Conservation (phyloP, 2,329 filamentous ascomycete species). For the Clonostachys rosea region DNA sequence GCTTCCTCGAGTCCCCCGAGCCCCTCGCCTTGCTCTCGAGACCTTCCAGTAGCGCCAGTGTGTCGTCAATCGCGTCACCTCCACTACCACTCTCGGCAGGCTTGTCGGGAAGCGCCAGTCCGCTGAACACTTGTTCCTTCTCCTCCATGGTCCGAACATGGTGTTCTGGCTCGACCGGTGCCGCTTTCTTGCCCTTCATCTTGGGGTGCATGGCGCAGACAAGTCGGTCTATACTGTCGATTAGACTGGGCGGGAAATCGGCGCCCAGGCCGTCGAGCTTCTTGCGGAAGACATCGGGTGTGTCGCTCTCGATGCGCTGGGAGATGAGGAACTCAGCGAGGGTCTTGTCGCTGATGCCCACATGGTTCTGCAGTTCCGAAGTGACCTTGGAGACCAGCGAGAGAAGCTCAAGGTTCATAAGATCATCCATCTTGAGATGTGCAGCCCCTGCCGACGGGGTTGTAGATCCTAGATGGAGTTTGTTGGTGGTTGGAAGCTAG, state of each 20-base stretch:
- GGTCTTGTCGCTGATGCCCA: constrained; percentile 89
- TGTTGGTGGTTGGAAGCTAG: background rate
- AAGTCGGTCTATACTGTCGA: constrained; percentile 87
- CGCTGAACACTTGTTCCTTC: constrained; percentile 86
- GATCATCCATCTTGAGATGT: constrained; percentile 33
- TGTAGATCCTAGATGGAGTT: background rate
- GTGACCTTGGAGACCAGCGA: constrained; percentile 94
- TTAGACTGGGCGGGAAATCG: constrained; percentile 77
- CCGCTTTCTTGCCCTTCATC: constrained; percentile 57
- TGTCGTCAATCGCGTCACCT: constrained; percentile 80
- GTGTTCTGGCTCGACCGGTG: constrained; percentile 22
- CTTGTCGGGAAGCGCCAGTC: constrained; percentile 80
- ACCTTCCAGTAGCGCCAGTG: constrained; percentile 84
- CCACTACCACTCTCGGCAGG: constrained; percentile 31
- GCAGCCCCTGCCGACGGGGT: background rate
- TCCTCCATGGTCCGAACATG: constrained; percentile 50
- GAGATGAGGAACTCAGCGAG: constrained; percentile 95
- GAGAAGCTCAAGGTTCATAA: constrained; percentile 85
- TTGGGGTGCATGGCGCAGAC: constrained; percentile 88
- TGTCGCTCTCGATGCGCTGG: constrained; percentile 72
- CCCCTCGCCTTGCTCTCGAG: constrained; percentile 62
- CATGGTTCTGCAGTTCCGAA: constrained; percentile 88
- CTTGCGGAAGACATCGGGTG: constrained; percentile 68
- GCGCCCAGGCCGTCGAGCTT: constrained; percentile 73
- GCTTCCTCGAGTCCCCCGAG: constrained; percentile 46